phyloP scores from a whole-genome alignment of 2,329 filamentous ascomycete species.

The Cladophialophora chaetospira region DNA sequence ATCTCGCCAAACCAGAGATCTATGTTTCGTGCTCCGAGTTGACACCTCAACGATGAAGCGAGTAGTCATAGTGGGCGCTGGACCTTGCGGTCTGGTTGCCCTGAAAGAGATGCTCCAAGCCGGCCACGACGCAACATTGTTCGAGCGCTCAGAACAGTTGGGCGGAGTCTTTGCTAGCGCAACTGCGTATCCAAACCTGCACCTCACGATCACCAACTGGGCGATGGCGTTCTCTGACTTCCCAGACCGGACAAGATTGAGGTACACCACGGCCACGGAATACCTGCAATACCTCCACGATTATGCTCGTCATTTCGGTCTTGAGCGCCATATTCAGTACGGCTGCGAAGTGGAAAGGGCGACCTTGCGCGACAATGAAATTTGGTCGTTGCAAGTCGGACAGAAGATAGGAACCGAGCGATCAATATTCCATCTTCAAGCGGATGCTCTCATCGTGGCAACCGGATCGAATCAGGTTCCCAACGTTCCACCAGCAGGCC shows the following conservation, averaged over 20 bases:
- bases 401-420: not conserved
- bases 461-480: constrained; percentile 13
- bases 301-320: constrained; percentile 17
- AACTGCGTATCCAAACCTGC: constrained; percentile 19
- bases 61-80: constrained; percentile 17
- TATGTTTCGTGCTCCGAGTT: no score
- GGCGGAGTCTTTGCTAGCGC: constrained; percentile 20
- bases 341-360: constrained; percentile 1
- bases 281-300: constrained; percentile 17
- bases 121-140: constrained; percentile 11
- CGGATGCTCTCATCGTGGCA: constrained; percentile 18
- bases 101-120: constrained; percentile 19
- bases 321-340: constrained; percentile 13
- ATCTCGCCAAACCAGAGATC: no score
- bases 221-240: constrained; percentile 23
- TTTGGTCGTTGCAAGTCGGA: constrained; percentile 12
- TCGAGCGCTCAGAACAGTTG: constrained; percentile 9
- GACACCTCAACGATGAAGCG: no score
- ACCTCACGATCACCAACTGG: constrained; percentile 23
- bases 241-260: constrained; percentile 14
- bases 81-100: constrained; percentile 18
- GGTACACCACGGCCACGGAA: constrained; percentile 16
- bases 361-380: constrained; percentile 2
- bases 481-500: constrained; percentile 1
- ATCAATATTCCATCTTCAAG: not conserved